These are phyloP conservation scores for Grosmannia huntii DNA, from an alignment of 2,329 filamentous ascomycete species.

Conservation along the genomic window DNA sequence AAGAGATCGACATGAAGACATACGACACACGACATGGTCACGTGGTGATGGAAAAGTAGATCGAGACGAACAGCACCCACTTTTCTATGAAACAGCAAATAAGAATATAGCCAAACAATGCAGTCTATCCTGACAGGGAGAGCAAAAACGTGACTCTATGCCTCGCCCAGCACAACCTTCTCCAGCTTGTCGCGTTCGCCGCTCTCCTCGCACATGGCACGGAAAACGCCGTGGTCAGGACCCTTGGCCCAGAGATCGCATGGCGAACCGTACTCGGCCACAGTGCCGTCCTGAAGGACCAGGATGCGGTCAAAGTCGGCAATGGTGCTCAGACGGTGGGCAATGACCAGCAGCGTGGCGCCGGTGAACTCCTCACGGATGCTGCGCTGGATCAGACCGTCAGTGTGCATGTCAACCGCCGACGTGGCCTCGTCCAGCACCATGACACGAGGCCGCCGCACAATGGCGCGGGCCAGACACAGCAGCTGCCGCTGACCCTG, in stretches of 20 bases:
- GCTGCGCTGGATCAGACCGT: slow-evolving; percentile 58
- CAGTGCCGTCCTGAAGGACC: slow-evolving; percentile 54
- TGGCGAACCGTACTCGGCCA: slow-evolving; percentile 55
- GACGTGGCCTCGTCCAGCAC: slow-evolving; percentile 70
- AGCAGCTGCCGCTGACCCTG: slow-evolving; percentile 68
- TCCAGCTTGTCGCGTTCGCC: slow-evolving; percentile 43
- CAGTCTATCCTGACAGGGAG: not conserved
- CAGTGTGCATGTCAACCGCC: slow-evolving; percentile 67
- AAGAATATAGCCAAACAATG: not conserved
- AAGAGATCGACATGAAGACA: not conserved
- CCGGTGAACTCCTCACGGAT: slow-evolving; percentile 61
- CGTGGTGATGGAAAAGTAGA: not conserved
- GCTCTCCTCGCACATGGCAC: slow-evolving; percentile 49
- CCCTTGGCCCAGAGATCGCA: slow-evolving; percentile 44
- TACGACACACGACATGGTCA: not conserved
- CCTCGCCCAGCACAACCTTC: slow-evolving; percentile 27
- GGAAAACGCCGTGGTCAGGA: slow-evolving; percentile 38
- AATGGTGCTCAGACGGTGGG: slow-evolving; percentile 63
- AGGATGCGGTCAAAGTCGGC: slow-evolving; percentile 65
- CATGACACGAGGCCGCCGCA: slow-evolving; percentile 62
- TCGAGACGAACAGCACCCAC: not conserved
- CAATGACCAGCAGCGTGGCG: slow-evolving; percentile 60
- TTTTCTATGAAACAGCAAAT: not conserved
- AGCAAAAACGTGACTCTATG: not conserved
- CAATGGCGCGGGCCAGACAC: slow-evolving; percentile 60